These are phyloP conservation scores for Populus deltoides DNA, from an alignment of 345 rosid species.

Conservation along the genomic window DNA sequence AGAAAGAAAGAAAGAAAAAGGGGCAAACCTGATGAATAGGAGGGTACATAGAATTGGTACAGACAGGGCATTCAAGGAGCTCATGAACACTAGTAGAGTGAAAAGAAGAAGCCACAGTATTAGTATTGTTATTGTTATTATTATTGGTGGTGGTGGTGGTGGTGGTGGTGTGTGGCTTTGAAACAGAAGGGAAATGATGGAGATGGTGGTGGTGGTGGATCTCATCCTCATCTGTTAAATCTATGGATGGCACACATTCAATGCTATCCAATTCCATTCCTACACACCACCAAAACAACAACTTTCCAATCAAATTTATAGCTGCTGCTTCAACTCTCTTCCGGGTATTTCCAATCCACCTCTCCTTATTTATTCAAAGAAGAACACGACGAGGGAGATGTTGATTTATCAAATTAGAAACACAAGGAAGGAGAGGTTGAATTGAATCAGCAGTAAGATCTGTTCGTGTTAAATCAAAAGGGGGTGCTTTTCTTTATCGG, in stretches of 20 bases:
- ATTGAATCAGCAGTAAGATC: slow-evolving; percentile 4
- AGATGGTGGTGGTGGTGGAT: slow-evolving; percentile 23
- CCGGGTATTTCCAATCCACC: slow-evolving; percentile 17
- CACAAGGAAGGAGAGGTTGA: background rate
- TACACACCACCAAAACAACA: slow-evolving; percentile 6
- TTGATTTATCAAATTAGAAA: background rate
- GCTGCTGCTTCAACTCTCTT: background rate
- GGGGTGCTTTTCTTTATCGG: slow-evolving; percentile 18
- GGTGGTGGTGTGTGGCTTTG: slow-evolving; percentile 21
- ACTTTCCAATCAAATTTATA: background rate
- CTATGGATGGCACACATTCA: slow-evolving; percentile 25
- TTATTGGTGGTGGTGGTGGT: background rate
- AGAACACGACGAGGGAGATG: background rate
- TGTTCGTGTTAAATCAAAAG: background rate
- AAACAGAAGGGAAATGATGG: slow-evolving; percentile 21
- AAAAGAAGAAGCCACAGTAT: slow-evolving; percentile 15
- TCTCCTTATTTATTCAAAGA: background rate
- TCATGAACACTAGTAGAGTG: slow-evolving; percentile 94
- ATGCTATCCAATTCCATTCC: slow-evolving; percentile 30
- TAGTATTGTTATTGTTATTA: slow-evolving; percentile 5
- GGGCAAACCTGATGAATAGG: slow-evolving; percentile 90
- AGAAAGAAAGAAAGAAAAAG: background rate
- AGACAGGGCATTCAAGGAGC: slow-evolving; percentile 96
- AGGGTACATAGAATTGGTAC: slow-evolving; percentile 98
- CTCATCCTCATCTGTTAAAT: slow-evolving; percentile 28